Evolutionary conservation across 2,329 filamentous ascomycete species (phyloP).

Genomic region (Fusarium camptoceras): DNA sequence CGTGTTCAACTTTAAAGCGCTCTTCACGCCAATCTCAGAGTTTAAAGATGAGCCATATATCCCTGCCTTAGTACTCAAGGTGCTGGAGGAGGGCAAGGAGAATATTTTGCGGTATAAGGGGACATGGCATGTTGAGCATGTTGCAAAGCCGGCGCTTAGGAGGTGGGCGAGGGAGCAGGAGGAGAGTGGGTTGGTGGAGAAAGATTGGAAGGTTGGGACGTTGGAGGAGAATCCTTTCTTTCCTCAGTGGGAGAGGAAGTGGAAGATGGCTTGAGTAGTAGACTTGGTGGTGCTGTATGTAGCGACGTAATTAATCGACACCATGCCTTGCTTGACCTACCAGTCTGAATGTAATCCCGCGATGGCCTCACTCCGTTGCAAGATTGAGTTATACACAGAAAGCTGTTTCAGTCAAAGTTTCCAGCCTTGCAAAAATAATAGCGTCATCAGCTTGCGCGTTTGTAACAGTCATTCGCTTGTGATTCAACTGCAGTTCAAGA

Average conservation of each 20-base stretch:
- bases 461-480: too few relatives aligned
- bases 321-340: neutral
- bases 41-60: conserved; percentile 79
- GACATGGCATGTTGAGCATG: conserved; percentile 83
- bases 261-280: conserved; percentile 18
- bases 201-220: conserved; percentile 75
- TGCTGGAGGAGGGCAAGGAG: conserved; percentile 71
- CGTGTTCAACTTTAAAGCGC: conserved; percentile 88
- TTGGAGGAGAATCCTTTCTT: conserved; percentile 82
- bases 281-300: neutral
- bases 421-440: too few relatives aligned
- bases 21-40: conserved; percentile 80
- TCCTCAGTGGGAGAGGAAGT: conserved; percentile 70
- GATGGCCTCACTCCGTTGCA: too few relatives aligned
- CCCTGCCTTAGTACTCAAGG: conserved; percentile 74
- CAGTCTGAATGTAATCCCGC: too few relatives aligned
- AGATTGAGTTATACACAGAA: too few relatives aligned
- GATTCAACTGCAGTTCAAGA: too few relatives aligned
- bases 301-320: neutral
- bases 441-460: too few relatives aligned
- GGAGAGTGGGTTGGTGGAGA: conserved; percentile 67
- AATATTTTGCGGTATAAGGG: conserved; percentile 82
- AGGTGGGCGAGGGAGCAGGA: conserved; percentile 75
- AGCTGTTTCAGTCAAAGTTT: too few relatives aligned
- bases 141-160: conserved; percentile 73